phyloP scores from a whole-genome alignment of 176 grass and related monocot genomes.

The Saccharum spontaneum region DNA sequence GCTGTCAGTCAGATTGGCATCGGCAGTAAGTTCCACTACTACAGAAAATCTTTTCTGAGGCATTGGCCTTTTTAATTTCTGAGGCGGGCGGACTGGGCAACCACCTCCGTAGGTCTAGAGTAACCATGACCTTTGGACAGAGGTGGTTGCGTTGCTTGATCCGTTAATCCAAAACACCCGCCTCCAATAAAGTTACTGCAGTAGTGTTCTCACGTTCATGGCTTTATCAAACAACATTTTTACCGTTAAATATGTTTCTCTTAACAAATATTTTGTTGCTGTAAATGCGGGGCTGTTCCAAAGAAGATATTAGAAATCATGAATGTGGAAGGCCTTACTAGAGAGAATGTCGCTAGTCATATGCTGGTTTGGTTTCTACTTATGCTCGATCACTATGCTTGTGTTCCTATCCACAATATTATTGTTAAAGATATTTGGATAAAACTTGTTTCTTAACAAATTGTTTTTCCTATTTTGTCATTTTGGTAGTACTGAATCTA shows the following conservation, averaged over 20 bases:
- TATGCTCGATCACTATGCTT: no score
- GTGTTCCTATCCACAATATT: background rate
- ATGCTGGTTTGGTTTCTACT: slow-evolving; percentile 56
- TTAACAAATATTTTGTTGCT: slow-evolving; percentile 2
- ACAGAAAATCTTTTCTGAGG: no score
- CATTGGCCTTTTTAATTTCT: no score
- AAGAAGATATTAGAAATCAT: slow-evolving; percentile 68
- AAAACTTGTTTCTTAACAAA: background rate
- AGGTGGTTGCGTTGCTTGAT: no score
- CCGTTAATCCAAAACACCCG: no score
- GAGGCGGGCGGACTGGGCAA: no score
- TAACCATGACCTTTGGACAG: no score
- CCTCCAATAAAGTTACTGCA: no score
- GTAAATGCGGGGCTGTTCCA: slow-evolving; percentile 52
- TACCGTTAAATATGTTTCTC: background rate
- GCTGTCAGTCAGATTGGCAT: slow-evolving; percentile 51
- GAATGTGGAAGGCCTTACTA: slow-evolving; percentile 48
- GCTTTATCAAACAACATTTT: background rate
- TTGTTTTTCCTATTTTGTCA: background rate
- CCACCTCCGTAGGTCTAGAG: no score
- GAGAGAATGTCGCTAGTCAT: slow-evolving; percentile 67
- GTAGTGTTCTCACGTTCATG: background rate
- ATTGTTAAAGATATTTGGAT: background rate
- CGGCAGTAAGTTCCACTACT: slow-evolving; percentile 45
- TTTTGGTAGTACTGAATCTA: slow-evolving; percentile 67